A percentile compares a stretch with the other conserved stretches of the same genome.
phyloP scores from a whole-genome alignment of 2,329 filamentous ascomycete species.

The Calonectria multiphialidica region DNA sequence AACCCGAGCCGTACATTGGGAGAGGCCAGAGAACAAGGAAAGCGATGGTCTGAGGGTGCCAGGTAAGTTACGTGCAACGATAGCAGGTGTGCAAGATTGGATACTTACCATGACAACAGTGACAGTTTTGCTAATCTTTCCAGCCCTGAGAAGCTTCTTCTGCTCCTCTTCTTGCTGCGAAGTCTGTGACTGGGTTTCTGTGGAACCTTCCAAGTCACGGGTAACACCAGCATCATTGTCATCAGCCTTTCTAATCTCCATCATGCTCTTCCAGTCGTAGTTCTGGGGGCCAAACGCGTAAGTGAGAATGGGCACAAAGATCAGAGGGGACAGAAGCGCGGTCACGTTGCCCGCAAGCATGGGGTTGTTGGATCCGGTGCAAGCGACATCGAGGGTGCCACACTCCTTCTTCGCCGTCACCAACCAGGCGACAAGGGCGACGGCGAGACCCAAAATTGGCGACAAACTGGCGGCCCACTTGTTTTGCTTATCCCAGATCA shows the following conservation, averaged over 20 bases:
- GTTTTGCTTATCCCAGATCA: constrained; percentile 86
- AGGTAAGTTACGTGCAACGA: neutral
- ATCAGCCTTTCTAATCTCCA: constrained; percentile 80
- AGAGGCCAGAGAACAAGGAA: constrained; percentile 91
- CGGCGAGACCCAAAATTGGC: constrained; percentile 75
- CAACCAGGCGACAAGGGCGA: constrained; percentile 80
- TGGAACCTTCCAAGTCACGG: constrained; percentile 28
- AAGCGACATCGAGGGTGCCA: constrained; percentile 76
- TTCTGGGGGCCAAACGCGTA: constrained; percentile 70
- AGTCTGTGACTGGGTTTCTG: constrained; percentile 17
- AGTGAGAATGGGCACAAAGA: constrained; percentile 83
- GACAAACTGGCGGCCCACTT: constrained; percentile 76
- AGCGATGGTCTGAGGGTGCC: constrained; percentile 63
- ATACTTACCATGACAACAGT: constrained; percentile 43
- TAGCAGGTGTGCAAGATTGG: neutral
- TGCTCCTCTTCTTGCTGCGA: constrained; percentile 53
- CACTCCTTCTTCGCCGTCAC: constrained; percentile 76
- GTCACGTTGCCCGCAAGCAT: constrained; percentile 92
- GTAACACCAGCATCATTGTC: constrained; percentile 75
- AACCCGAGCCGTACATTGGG: constrained; percentile 86
- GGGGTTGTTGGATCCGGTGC: constrained; percentile 85
- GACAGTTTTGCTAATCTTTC: constrained; percentile 57
- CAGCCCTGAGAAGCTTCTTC: constrained; percentile 64
- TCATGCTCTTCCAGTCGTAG: constrained; percentile 91
- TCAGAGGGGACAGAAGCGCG: constrained; percentile 80